These are phyloP conservation scores for Terfezia claveryi DNA, from an alignment of 495 filamentous ascomycete genomes.

Conservation along the genomic window DNA sequence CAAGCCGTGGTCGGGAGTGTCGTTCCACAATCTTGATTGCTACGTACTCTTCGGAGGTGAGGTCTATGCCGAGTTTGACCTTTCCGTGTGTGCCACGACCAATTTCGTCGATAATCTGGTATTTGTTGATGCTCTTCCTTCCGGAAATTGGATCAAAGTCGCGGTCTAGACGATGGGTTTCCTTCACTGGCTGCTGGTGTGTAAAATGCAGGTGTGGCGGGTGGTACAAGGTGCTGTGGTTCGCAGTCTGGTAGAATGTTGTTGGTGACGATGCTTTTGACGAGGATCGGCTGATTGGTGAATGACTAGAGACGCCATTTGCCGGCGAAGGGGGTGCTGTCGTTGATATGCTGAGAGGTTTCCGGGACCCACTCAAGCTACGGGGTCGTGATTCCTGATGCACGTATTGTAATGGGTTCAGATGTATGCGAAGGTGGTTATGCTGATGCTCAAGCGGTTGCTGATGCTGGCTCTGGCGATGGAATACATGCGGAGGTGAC, in stretches of 20 bases:
- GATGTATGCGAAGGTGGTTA: neutral
- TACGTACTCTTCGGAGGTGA: conserved; percentile 54
- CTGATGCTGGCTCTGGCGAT: neutral
- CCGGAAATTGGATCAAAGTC: conserved; percentile 73
- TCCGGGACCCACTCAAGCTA: neutral
- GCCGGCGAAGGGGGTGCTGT: neutral
- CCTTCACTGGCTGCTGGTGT: conserved; percentile 5
- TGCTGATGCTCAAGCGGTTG: neutral
- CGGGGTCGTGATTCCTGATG: no score
- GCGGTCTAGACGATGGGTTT: conserved; percentile 66
- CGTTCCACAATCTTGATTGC: conserved; percentile 97
- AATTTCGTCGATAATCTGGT: conserved; percentile 88
- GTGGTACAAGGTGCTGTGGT: neutral
- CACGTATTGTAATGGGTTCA: no score
- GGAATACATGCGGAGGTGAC: neutral
- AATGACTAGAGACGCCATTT: neutral
- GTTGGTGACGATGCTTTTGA: neutral
- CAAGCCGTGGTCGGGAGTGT: conserved; percentile 81
- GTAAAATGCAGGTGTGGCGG: neutral
- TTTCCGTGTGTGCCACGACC: conserved; percentile 91
- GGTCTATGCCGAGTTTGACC: conserved; percentile 75
- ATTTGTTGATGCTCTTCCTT: conserved; percentile 88
- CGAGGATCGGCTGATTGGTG: neutral
- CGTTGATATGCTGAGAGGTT: neutral
- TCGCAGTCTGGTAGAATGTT: neutral